Evolutionary conservation across 2,329 filamentous ascomycete species (phyloP).

Genomic region (Dactylellina drechsleri): DNA sequence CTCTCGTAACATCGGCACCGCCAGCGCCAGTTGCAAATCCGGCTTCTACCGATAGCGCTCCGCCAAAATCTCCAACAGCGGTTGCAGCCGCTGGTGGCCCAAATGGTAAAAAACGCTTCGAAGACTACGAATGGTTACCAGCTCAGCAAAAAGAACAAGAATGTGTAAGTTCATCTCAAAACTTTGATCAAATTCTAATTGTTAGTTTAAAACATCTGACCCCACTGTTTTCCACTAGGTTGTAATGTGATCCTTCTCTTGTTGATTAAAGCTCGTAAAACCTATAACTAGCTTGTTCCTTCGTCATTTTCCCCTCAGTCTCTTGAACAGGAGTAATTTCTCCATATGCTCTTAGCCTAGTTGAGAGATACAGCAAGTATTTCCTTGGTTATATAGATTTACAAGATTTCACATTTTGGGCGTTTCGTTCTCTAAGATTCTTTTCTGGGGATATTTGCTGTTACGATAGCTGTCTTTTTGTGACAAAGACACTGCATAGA

Average conservation of each 20-base stretch:
- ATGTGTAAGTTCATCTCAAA: constrained; percentile 35
- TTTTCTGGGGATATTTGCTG: too few species aligned
- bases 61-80: constrained; percentile 38
- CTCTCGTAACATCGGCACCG: not conserved
- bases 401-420: too few species aligned
- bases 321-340: too few species aligned
- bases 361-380: too few species aligned
- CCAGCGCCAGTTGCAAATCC: constrained; percentile 12
- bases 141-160: constrained; percentile 52
- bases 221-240: constrained; percentile 5
- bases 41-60: constrained; percentile 15
- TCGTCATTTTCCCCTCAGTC: too few species aligned
- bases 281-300: too few species aligned
- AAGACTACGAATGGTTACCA: constrained; percentile 53
- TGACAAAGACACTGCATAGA: not conserved
- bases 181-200: constrained; percentile 1
- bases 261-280: too few species aligned
- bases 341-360: too few species aligned
- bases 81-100: not conserved
- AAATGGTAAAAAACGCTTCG: constrained; percentile 44
- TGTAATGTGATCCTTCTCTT: constrained; percentile 25
- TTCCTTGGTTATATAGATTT: too few species aligned
- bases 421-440: too few species aligned
- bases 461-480: not conserved
- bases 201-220: not conserved